A percentile compares a stretch with the other conserved stretches of the same genome.
Conservation (phyloP, 2,329 filamentous ascomycete genomes). For the Colletotrichum euphorbiae region DNA sequence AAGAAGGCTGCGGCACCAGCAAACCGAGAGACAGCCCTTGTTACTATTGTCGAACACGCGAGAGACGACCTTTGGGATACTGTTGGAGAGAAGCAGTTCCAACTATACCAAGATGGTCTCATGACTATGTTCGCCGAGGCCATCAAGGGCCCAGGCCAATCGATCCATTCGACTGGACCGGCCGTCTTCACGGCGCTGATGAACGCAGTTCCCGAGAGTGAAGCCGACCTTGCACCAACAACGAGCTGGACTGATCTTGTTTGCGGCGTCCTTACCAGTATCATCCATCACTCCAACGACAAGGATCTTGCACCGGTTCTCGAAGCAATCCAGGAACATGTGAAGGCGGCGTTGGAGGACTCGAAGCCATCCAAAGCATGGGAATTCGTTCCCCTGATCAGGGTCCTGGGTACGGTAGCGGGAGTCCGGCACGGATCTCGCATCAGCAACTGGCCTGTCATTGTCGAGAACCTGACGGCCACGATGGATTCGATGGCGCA, state of each 20-base stretch:
- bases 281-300: conserved; percentile 83
- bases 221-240: conserved; percentile 59
- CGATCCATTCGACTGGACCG: conserved; percentile 69
- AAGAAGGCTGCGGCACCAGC: conserved; percentile 86
- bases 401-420: conserved; percentile 75
- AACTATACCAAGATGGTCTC: conserved; percentile 84
- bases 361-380: conserved; percentile 51
- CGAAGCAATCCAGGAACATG: conserved; percentile 68
- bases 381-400: conserved; percentile 61
- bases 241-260: conserved; percentile 73
- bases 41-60: conserved; percentile 77
- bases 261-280: conserved; percentile 80
- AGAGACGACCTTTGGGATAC: conserved; percentile 73
- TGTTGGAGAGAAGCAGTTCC: conserved; percentile 66
- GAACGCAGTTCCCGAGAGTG: conserved; percentile 61
- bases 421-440: conserved; percentile 85
- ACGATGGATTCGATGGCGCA: conserved; percentile 63
- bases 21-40: conserved; percentile 78
- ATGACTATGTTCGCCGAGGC: conserved; percentile 95
- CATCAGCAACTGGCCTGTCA: conserved; percentile 75
- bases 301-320: conserved; percentile 79
- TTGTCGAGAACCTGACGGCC: conserved; percentile 68
- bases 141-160: conserved; percentile 70
- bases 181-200: conserved; percentile 65
- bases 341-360: conserved; percentile 52